These are phyloP conservation scores for Aspergillus haitiensis DNA, from an alignment of 495 filamentous ascomycete species.

Conservation along the genomic window DNA sequence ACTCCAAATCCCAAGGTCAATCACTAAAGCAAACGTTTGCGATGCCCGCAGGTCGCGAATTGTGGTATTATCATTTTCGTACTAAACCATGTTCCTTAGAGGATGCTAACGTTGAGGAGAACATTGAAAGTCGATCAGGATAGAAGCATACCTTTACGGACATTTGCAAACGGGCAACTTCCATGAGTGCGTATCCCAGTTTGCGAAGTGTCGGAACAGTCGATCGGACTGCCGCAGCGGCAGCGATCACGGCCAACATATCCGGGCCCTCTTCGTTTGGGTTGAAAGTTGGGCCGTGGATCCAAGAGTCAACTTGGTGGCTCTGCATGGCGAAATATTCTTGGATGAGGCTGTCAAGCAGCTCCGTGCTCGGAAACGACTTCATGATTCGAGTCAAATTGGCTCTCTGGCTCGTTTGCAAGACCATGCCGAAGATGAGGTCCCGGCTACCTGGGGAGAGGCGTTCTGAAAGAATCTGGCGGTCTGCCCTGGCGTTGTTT, in stretches of 20 bases:
- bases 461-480: slow-evolving; percentile 31
- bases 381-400: slow-evolving; percentile 52
- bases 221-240: slow-evolving; percentile 57
- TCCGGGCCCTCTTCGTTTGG: slow-evolving; percentile 54
- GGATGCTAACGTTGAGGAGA: too few species aligned
- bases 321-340: slow-evolving; percentile 56
- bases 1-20: slow-evolving; percentile 66
- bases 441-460: slow-evolving; percentile 53
- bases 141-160: slow-evolving; percentile 41
- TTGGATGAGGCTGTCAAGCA: slow-evolving; percentile 61
- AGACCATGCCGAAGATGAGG: slow-evolving; percentile 57
- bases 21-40: slow-evolving; percentile 54
- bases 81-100: slow-evolving; percentile 16
- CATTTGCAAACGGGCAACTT: slow-evolving; percentile 55
- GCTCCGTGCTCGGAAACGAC: slow-evolving; percentile 59
- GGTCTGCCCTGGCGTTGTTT: slow-evolving; percentile 20
- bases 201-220: slow-evolving; percentile 58
- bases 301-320: slow-evolving; percentile 52
- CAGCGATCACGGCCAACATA: slow-evolving; percentile 53
- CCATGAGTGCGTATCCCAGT: slow-evolving; percentile 62
- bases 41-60: slow-evolving; percentile 55
- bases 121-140: too few species aligned
- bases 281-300: slow-evolving; percentile 58
- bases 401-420: slow-evolving; percentile 50
- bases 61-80: slow-evolving; percentile 57